Conservation (phyloP, 345 rosid genomes). For the Triadica sebifera region DNA sequence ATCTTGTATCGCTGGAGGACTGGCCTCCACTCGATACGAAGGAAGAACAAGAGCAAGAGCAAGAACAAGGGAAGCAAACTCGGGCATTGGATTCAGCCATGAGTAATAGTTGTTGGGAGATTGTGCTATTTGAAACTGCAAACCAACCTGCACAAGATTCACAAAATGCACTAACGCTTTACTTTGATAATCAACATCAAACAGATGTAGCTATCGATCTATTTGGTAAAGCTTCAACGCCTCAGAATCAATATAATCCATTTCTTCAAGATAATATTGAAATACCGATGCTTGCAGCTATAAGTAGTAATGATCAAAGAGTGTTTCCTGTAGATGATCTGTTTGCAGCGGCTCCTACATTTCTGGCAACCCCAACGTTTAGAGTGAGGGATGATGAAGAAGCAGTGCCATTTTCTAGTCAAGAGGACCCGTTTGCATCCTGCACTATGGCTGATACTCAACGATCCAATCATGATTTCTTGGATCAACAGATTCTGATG, state of each 20-base stretch:
- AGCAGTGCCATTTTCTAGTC: background rate
- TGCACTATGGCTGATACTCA: background rate
- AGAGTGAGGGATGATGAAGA: conserved; percentile 17
- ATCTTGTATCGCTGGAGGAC: conserved; percentile 40
- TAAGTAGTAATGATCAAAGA: background rate
- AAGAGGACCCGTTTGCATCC: conserved; percentile 53
- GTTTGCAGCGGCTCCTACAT: conserved; percentile 47
- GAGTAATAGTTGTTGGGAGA: conserved; percentile 46
- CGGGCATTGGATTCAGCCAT: no score
- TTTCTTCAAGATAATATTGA: conserved; percentile 33
- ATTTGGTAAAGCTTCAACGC: conserved; percentile 3
- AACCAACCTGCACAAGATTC: conserved; percentile 12
- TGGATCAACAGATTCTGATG: conserved; percentile 40
- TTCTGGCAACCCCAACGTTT: conserved; percentile 48
- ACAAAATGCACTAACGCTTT: background rate
- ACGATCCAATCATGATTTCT: conserved; percentile 7
- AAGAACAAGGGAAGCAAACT: background rate
- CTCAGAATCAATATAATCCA: conserved; percentile 27
- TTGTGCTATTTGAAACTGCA: conserved; percentile 42
- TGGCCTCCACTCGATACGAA: conserved; percentile 29
- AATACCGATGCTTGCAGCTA: background rate
- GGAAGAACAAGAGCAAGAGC: conserved; percentile 2
- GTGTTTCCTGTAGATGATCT: conserved; percentile 10
- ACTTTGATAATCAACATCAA: no score
- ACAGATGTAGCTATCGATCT: background rate